These are phyloP conservation scores for Pachyrhizus erosus DNA, from an alignment of 306 rosid genomes.

Conservation along the genomic window DNA sequence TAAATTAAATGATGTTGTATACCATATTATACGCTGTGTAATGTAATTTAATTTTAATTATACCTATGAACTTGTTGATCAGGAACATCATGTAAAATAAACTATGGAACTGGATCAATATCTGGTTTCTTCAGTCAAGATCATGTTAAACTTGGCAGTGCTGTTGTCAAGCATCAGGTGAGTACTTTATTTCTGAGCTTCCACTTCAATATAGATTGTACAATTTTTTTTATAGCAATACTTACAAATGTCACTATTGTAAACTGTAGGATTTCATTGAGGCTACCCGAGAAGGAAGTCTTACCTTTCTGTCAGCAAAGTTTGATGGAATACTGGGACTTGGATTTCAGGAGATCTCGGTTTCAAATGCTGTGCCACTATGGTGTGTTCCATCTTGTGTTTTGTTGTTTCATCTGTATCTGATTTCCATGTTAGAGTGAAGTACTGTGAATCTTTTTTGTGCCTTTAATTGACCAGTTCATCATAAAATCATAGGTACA, in stretches of 20 bases:
- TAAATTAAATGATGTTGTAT: slow-evolving; percentile 4
- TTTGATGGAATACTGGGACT: slow-evolving; percentile 92
- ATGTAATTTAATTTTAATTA: slow-evolving; percentile 19
- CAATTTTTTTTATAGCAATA: slow-evolving; percentile 18
- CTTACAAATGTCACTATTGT: slow-evolving; percentile 19
- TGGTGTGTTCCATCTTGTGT: slow-evolving; percentile 59
- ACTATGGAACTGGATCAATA: slow-evolving; percentile 81
- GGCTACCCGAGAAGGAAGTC: slow-evolving; percentile 77
- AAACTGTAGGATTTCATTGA: slow-evolving; percentile 74
- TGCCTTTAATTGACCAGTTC: slow-evolving; percentile 33
- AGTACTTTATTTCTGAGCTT: slow-evolving; percentile 33
- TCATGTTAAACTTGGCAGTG: slow-evolving; percentile 68
- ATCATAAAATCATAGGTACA: slow-evolving; percentile 64
- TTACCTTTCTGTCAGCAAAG: slow-evolving; percentile 68
- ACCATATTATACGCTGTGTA: not conserved
- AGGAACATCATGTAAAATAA: slow-evolving; percentile 80
- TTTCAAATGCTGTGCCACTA: slow-evolving; percentile 66
- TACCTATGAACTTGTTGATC: slow-evolving; percentile 44
- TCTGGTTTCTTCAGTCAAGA: slow-evolving; percentile 91
- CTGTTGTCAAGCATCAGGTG: slow-evolving; percentile 70
- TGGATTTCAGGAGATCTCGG: slow-evolving; percentile 88
- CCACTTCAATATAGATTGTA: not conserved
- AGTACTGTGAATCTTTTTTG: slow-evolving; percentile 2
- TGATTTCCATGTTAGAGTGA: slow-evolving; percentile 35
- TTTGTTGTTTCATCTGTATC: slow-evolving; percentile 21